A percentile compares a stretch with the other conserved stretches of the same genome.
Conservation (phyloP, 2,329 filamentous ascomycete species). For the Aspergillus sp. region DNA sequence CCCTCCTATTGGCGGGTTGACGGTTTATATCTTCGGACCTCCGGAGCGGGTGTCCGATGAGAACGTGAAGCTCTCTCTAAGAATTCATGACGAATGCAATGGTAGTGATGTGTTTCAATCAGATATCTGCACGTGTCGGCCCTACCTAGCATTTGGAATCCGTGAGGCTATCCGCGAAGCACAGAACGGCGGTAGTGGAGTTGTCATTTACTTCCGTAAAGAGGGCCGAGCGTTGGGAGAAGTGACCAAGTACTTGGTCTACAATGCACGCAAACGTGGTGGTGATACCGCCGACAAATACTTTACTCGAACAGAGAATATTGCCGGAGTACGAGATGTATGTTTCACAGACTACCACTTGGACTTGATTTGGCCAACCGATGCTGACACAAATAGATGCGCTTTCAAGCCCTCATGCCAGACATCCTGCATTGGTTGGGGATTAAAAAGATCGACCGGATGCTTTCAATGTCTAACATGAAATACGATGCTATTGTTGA, state of each 20-base stretch:
- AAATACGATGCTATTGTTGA: conserved; percentile 54
- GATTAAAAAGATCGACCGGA: conserved; percentile 96
- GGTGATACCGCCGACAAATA: conserved; percentile 56
- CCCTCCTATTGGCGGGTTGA: conserved; percentile 91
- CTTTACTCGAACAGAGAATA: conserved; percentile 96
- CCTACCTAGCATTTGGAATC: conserved; percentile 94
- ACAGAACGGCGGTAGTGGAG: conserved; percentile 86
- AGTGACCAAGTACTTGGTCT: conserved; percentile 83
- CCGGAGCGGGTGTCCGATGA: conserved; percentile 91
- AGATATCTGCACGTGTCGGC: conserved; percentile 91
- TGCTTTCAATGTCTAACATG: conserved; percentile 95
- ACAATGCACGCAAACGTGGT: conserved; percentile 49
- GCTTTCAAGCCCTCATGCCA: conserved; percentile 97
- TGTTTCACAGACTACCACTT: neutral
- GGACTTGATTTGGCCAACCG: neutral
- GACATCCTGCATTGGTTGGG: conserved; percentile 97
- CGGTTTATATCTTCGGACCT: conserved; percentile 96
- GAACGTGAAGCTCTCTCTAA: conserved; percentile 74
- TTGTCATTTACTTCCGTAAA: conserved; percentile 98
- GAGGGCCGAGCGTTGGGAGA: conserved; percentile 93
- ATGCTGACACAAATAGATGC: conserved; percentile 63
- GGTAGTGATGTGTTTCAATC: conserved; percentile 97
- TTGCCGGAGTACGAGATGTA: conserved; percentile 82
- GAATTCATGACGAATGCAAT: conserved; percentile 89
- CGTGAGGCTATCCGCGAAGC: conserved; percentile 97